A percentile compares a stretch with the other conserved stretches of the same genome.
Evolutionary conservation across 495 filamentous ascomycete genomes (phyloP).

Genomic region (Penicillium parvum): DNA sequence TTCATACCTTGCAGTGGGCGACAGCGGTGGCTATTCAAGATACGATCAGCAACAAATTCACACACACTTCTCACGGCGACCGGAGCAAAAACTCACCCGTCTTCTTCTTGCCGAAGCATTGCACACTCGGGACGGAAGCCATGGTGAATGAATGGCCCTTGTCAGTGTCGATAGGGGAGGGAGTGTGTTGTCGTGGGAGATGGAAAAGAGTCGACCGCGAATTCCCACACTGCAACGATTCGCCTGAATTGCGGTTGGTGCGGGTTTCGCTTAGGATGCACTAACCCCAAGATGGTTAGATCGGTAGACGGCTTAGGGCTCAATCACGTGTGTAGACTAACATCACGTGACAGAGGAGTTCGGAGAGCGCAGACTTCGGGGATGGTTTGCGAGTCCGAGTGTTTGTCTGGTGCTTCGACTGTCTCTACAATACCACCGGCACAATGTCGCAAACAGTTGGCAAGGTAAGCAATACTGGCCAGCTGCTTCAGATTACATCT

Average conservation of each 20-base stretch:
- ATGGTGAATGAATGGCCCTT: conserved; percentile 55
- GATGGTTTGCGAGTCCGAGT: conserved; percentile 5
- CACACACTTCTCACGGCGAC: not conserved
- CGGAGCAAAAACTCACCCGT: conserved; percentile 51
- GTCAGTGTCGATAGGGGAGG: conserved; percentile 42
- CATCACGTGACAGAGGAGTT: conserved; percentile 15
- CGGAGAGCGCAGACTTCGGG: conserved; percentile 17
- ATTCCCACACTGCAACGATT: conserved; percentile 27
- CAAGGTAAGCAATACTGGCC: conserved; percentile 39
- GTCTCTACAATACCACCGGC: not conserved
- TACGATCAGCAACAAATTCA: conserved; percentile 31
- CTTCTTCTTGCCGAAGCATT: conserved; percentile 96
- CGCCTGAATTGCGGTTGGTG: conserved; percentile 37
- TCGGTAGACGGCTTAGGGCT: conserved; percentile 24
- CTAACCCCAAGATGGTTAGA: conserved; percentile 22
- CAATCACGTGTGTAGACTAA: conserved; percentile 20
- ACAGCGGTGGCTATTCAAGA: conserved; percentile 67
- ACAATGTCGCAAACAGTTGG: conserved; percentile 47
- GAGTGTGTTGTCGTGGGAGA: conserved; percentile 41
- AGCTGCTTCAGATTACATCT: too few species aligned
- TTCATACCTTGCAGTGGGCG: conserved; percentile 88
- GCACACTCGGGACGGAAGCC: conserved; percentile 77
- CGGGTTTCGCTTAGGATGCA: conserved; percentile 45
- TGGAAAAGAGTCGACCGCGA: conserved; percentile 29
- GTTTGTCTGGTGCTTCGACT: not conserved